Evolutionary conservation across 140 eudicot genomes (phyloP).

Genomic region (Flaveria floridana): DNA sequence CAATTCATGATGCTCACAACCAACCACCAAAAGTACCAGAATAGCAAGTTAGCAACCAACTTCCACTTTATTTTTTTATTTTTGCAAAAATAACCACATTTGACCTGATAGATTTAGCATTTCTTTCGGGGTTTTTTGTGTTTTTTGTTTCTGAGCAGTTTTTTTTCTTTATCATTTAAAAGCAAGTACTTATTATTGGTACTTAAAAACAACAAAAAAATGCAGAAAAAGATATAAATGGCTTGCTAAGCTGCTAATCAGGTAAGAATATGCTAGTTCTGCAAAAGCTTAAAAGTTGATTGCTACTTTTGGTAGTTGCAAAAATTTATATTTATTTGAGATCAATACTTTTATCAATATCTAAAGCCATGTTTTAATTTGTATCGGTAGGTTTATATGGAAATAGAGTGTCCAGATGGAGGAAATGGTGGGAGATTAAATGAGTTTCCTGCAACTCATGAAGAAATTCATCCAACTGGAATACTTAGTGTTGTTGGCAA

Average conservation of each 20-base stretch:
- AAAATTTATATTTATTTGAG: too few relatives aligned
- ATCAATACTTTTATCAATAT: neutral
- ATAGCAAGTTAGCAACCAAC: neutral
- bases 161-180: neutral
- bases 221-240: neutral
- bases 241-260: neutral
- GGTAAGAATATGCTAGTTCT: neutral
- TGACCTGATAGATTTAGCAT: neutral
- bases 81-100: neutral
- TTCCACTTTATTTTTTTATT: neutral
- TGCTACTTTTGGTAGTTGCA: neutral
- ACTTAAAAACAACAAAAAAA: neutral
- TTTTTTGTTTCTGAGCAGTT: neutral
- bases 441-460: constrained; percentile 89
- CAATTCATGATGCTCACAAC: neutral
- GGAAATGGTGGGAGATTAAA: constrained; percentile 74
- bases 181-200: too few relatives aligned
- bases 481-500: constrained; percentile 92
- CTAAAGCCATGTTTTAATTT: neutral
- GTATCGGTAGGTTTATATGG: constrained; percentile 77
- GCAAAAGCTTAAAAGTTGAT: neutral
- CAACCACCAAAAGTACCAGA: neutral
- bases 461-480: constrained; percentile 96
- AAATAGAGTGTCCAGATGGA: constrained; percentile 92
- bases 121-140: neutral